A percentile compares a stretch with the other conserved stretches of the same genome.
Evolutionary conservation across 177 flowering plant species (phyloP).

Genomic region (Vitis hybrid): DNA sequence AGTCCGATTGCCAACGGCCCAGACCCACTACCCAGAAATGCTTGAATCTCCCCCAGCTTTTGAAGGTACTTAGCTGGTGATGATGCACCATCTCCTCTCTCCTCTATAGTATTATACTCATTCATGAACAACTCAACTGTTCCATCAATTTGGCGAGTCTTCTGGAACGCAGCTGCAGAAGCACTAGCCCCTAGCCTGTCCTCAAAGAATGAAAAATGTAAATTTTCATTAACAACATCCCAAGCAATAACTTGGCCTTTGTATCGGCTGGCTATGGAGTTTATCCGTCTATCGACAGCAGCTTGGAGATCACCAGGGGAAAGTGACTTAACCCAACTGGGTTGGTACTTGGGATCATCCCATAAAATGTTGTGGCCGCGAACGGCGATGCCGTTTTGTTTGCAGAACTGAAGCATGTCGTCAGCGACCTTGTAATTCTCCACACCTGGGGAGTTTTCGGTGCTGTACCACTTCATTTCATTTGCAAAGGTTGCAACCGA

Average conservation of each 20-base stretch:
- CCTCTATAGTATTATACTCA: conserved; percentile 54
- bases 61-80: conserved; percentile 23
- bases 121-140: conserved; percentile 41
- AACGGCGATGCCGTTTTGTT: conserved; percentile 24
- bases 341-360: conserved; percentile 35
- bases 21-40: conserved; percentile 22
- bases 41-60: conserved; percentile 32
- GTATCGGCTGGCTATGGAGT: conserved; percentile 45
- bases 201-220: conserved; percentile 51
- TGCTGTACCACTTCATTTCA: conserved; percentile 61
- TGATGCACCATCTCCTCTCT: conserved; percentile 14
- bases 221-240: conserved; percentile 66
- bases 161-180: conserved; percentile 23
- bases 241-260: conserved; percentile 39
- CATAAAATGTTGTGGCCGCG: conserved; percentile 58
- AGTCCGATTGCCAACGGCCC: conserved; percentile 42
- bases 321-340: conserved; percentile 33
- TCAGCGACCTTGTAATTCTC: conserved; percentile 50
- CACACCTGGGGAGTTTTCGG: conserved; percentile 25
- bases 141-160: conserved; percentile 31
- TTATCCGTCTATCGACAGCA: conserved; percentile 28
- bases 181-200: conserved; percentile 36
- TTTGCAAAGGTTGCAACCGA: conserved; percentile 35
- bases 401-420: conserved; percentile 39
- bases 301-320: conserved; percentile 14